These are phyloP conservation scores for Tetrapisispora iriomotensis DNA, from an alignment of 805 yeast species.

Conservation along the genomic window DNA sequence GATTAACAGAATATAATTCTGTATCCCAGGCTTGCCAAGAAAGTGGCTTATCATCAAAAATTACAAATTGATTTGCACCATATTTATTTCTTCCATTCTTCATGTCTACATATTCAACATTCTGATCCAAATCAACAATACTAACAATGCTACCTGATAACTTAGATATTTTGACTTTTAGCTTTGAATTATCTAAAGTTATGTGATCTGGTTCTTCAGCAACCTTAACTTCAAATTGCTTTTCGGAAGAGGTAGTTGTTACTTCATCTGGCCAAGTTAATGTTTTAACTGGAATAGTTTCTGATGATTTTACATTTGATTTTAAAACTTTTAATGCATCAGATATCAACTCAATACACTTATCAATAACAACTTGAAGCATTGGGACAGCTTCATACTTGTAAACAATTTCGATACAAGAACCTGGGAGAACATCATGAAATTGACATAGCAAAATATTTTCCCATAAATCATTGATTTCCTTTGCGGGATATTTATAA, in stretches of 20 bases:
- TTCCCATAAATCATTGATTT: slow-evolving; percentile 74
- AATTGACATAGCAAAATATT: slow-evolving; percentile 83
- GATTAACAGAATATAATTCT: slow-evolving; percentile 76
- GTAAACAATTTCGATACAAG: slow-evolving; percentile 90
- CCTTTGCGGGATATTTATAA: slow-evolving; percentile 63
- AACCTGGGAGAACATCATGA: slow-evolving; percentile 97
- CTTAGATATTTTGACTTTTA: slow-evolving; percentile 45
- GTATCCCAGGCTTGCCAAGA: slow-evolving; percentile 98
- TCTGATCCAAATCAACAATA: slow-evolving; percentile 47
- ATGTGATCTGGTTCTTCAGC: slow-evolving; percentile 32
- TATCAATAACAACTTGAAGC: slow-evolving; percentile 46
- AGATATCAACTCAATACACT: slow-evolving; percentile 42
- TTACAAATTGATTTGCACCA: slow-evolving; percentile 73
- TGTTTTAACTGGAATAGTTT: slow-evolving; percentile 35
- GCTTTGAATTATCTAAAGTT: slow-evolving; percentile 49
- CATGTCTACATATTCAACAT: slow-evolving; percentile 58
- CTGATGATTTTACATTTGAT: slow-evolving; percentile 7
- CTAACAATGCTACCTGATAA: slow-evolving; percentile 55
- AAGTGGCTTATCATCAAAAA: slow-evolving; percentile 85
- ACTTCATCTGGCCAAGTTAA: slow-evolving; percentile 44
- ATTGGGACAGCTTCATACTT: slow-evolving; percentile 78
- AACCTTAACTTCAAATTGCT: neutral
- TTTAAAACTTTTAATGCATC: slow-evolving; percentile 41
- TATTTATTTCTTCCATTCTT: slow-evolving; percentile 41
- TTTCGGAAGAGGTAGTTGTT: slow-evolving; percentile 27